Conservation (phyloP, 768 basidiomycete genomes). For the Podaxis carcinomalis region DNA sequence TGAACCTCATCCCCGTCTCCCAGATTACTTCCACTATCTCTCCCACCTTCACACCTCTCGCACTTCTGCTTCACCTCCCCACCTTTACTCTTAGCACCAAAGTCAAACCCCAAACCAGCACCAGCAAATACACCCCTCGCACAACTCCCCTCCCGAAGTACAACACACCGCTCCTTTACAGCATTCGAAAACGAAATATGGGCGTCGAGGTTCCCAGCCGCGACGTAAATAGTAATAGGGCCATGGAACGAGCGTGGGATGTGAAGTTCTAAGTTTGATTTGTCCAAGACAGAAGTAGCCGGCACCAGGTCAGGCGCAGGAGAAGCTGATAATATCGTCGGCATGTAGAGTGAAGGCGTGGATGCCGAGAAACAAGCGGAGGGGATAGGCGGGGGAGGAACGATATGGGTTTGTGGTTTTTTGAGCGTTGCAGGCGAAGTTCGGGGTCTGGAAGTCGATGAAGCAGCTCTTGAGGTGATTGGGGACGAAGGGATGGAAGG, state of each 20-base stretch:
- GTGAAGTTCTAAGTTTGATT: slow-evolving; percentile 19
- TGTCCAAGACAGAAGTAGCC: neutral
- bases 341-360: neutral
- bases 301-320: neutral
- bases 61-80: slow-evolving; percentile 18
- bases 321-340: neutral
- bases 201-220: slow-evolving; percentile 31
- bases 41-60: slow-evolving; percentile 9
- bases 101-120: slow-evolving; percentile 19
- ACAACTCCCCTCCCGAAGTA: slow-evolving; percentile 29
- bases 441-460: neutral
- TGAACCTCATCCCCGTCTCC: neutral
- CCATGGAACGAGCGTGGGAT: slow-evolving; percentile 41
- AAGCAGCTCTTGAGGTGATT: neutral
- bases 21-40: neutral
- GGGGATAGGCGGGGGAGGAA: neutral
- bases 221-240: slow-evolving; percentile 30
- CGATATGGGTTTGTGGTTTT: neutral
- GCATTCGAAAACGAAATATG: slow-evolving; percentile 30
- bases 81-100: slow-evolving; percentile 12
- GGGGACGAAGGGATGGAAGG: neutral
- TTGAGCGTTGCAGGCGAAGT: neutral
- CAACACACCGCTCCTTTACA: slow-evolving; percentile 23
- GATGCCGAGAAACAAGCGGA: neutral
- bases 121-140: slow-evolving; percentile 32